Evolutionary conservation across 2,329 filamentous ascomycete species (phyloP), one percentile per base, ranked within the genome.

Genomic region (Lasiodiplodia theobromae): DNA sequence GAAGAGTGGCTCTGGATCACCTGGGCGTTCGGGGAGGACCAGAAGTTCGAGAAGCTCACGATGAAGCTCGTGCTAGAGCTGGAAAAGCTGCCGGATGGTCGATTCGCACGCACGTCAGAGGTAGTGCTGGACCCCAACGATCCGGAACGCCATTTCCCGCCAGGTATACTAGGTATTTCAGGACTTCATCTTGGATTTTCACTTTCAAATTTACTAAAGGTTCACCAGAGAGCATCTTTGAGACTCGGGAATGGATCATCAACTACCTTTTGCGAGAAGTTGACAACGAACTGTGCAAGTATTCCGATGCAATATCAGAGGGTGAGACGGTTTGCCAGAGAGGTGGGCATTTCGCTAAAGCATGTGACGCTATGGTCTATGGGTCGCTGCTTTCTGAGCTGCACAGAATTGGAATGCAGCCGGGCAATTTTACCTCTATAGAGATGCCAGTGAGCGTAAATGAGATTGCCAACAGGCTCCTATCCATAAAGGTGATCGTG

Each of bases 11-110:
- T 67, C 7, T 56, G 25, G 23, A 57, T 67, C 8, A 51, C 51
- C 11, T 65, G 47, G 60, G 62, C 34, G 2, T 65, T 38, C 44
- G 67, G 67, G 7, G n/a, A 63, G 21, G n/a, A 49, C 11, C n/a
- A 40, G 25, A 25, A 8, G 16, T 65, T 65, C 4, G 28, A 65
- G 34, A 44, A 4, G 10, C 11, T 53, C 8, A 16, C 47, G 25
- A 37, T n/a, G 38, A 31, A 10, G 21, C 44, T 47, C 18, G 44
- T 47, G 18, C 18, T n/a, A 1, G 6, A 23, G 10, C 3, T n/a
- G 18, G 23, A n/a, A 16, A 4, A 1, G 12, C 2, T 40, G 31
- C 53, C 6, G 11, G 28, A 21, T 37, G 12, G 28, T 12, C 31
- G 6, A 11, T 7, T 44, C 16, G 18, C 14, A 16, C 16, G 16